phyloP scores from a whole-genome alignment of 352 stramenopile genomes.

The Phytophthora hybrid region DNA sequence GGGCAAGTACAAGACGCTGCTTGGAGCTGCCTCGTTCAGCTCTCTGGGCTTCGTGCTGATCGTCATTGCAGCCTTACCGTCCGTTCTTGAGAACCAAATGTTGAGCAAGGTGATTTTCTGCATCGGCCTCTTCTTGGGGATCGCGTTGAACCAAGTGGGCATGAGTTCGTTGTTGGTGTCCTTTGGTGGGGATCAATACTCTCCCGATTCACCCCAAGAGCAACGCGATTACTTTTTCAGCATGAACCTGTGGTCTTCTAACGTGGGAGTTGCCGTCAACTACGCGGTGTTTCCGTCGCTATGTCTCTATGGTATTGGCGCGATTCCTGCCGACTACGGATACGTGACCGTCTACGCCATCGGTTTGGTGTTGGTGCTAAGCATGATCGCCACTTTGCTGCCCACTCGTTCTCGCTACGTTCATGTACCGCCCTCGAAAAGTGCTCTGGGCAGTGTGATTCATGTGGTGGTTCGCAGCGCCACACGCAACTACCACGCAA shows the following conservation, averaged over 20 bases:
- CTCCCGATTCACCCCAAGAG: constrained; percentile 40
- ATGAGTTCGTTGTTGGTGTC: constrained; percentile 67
- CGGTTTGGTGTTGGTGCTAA: constrained; percentile 43
- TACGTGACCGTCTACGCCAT: constrained; percentile 66
- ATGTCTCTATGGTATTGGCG: constrained; percentile 68
- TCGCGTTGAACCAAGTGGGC: constrained; percentile 54
- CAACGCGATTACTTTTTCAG: constrained; percentile 74
- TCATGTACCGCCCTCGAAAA: constrained; percentile 38
- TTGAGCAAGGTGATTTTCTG: constrained; percentile 60
- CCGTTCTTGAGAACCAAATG: constrained; percentile 36
- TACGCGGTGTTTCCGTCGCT: constrained; percentile 80
- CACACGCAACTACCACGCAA: constrained; percentile 27
- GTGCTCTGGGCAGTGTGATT: constrained; percentile 51
- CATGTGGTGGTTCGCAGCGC: constrained; percentile 32
- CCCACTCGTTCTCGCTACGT: constrained; percentile 51
- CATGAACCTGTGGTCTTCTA: constrained; percentile 82
- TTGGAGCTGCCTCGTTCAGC: constrained; percentile 38
- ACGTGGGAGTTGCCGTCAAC: constrained; percentile 71
- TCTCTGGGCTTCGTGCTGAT: constrained; percentile 58
- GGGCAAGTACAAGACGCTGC: constrained; percentile 47
- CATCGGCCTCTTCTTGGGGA: constrained; percentile 57
- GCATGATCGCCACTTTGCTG: constrained; percentile 46
- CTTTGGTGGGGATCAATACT: constrained; percentile 70
- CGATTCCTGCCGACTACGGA: constrained; percentile 43
- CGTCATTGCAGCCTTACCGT: constrained; percentile 50